A percentile compares a stretch with the other conserved stretches of the same genome.
Conservation (phyloP, 257 asterid genomes). For the Capsicum baccatum region DNA sequence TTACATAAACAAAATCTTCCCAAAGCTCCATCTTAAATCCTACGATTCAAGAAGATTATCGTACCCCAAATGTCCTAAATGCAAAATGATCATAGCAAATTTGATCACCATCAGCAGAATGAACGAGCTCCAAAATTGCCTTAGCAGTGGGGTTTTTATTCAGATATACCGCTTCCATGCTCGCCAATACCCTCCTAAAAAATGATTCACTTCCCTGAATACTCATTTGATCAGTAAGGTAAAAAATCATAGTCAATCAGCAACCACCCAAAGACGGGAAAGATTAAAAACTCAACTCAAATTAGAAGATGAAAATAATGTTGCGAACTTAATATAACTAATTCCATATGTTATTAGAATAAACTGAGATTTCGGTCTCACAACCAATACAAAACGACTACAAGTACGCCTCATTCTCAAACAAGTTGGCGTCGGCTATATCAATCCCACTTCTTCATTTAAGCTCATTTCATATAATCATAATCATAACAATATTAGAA, state of each 20-base stretch:
- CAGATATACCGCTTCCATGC: conserved; percentile 77
- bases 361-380: background rate
- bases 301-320: background rate
- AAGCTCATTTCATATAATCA: background rate
- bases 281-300: background rate
- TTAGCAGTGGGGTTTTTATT: conserved; percentile 84
- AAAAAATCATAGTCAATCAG: conserved; percentile 18
- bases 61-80: conserved; percentile 86
- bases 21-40: background rate
- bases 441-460: background rate
- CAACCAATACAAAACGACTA: background rate
- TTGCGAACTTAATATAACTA: background rate
- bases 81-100: conserved; percentile 94
- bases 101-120: conserved; percentile 62
- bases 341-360: background rate
- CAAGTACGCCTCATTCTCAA: background rate
- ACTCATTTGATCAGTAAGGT: conserved; percentile 9
- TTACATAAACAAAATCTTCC: background rate
- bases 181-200: conserved; percentile 70
- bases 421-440: background rate
- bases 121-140: conserved; percentile 76
- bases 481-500: background rate
- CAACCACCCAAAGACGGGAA: background rate
- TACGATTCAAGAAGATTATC: background rate
- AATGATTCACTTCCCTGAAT: conserved; percentile 83